Evolutionary conservation across 305 asterid species (phyloP).

Genomic region (Ilex paraguariensis): DNA sequence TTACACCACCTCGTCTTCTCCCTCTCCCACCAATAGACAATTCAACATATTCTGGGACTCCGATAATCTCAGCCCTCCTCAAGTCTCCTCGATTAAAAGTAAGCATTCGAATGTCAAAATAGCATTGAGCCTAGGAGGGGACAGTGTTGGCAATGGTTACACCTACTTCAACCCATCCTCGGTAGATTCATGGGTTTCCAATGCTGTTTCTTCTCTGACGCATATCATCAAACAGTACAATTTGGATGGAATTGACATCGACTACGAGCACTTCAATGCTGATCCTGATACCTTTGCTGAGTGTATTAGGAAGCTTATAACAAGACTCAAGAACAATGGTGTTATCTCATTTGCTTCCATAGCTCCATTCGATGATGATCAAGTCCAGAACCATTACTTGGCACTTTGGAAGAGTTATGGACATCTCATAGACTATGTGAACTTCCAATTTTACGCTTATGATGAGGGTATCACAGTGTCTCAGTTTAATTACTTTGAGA

Average conservation of each 20-base stretch:
- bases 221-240: constrained; percentile 34
- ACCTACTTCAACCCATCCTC: constrained; percentile 46
- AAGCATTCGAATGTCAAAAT: constrained; percentile 44
- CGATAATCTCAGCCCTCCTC: constrained; percentile 40
- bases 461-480: constrained; percentile 42
- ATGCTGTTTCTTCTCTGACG: constrained; percentile 55
- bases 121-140: constrained; percentile 61
- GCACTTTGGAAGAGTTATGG: constrained; percentile 53
- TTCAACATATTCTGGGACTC: constrained; percentile 66
- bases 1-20: constrained; percentile 39
- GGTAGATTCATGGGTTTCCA: constrained; percentile 46
- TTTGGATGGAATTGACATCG: constrained; percentile 61
- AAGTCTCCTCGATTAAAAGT: constrained; percentile 40
- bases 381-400: constrained; percentile 51
- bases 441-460: constrained; percentile 68
- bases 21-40: constrained; percentile 54
- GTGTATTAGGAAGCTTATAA: constrained; percentile 44
- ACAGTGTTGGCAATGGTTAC: constrained; percentile 27
- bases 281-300: constrained; percentile 35
- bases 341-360: constrained; percentile 60
- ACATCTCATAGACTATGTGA: constrained; percentile 49
- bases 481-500: constrained; percentile 37
- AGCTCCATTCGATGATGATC: constrained; percentile 56
- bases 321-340: constrained; percentile 37
- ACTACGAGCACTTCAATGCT: constrained; percentile 55